Evolutionary conservation across 1,139 yeast species (phyloP).

Genomic region (Blastobotrys malaysiensis): DNA sequence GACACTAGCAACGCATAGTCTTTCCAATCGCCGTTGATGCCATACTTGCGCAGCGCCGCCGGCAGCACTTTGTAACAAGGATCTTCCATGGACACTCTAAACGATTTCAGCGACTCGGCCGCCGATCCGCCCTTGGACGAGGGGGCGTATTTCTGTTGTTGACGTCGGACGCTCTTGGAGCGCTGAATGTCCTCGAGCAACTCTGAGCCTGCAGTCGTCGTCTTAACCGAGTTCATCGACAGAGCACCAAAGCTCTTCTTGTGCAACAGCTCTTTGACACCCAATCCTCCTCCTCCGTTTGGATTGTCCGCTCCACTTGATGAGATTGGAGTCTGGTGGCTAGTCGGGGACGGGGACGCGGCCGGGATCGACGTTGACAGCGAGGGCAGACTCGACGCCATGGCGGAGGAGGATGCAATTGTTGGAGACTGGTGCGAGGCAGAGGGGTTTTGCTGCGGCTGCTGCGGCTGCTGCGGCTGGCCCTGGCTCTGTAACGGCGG

Average conservation of each 20-base stretch:
- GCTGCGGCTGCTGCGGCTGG: slow-evolving; percentile 8
- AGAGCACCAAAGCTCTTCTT: slow-evolving; percentile 10
- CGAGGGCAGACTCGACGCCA: neutral
- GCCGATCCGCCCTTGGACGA: slow-evolving; percentile 7
- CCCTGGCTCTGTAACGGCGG: slow-evolving; percentile 10
- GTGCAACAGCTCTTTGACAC: slow-evolving; percentile 8
- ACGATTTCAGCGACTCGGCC: slow-evolving; percentile 72
- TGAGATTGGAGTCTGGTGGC: neutral
- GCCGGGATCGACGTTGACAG: slow-evolving; percentile 2
- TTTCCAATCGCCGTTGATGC: slow-evolving; percentile 77
- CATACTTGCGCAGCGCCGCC: slow-evolving; percentile 84
- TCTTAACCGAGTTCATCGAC: slow-evolving; percentile 1
- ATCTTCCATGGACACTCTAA: slow-evolving; percentile 85
- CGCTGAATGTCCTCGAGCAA: slow-evolving; percentile 13
- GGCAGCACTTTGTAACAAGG: slow-evolving; percentile 86
- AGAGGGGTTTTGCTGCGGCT: slow-evolving; percentile 1
- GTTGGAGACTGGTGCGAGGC: slow-evolving; percentile 9
- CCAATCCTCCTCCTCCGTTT: too few relatives aligned
- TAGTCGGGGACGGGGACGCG: neutral
- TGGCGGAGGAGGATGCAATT: slow-evolving; percentile 4
- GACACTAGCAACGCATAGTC: slow-evolving; percentile 86
- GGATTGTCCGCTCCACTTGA: neutral
- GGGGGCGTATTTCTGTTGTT: neutral
- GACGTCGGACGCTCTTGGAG: neutral
- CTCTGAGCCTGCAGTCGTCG: slow-evolving; percentile 5